Conservation (phyloP, 1,139 yeast genomes). For the Hansenula lynferdii region DNA sequence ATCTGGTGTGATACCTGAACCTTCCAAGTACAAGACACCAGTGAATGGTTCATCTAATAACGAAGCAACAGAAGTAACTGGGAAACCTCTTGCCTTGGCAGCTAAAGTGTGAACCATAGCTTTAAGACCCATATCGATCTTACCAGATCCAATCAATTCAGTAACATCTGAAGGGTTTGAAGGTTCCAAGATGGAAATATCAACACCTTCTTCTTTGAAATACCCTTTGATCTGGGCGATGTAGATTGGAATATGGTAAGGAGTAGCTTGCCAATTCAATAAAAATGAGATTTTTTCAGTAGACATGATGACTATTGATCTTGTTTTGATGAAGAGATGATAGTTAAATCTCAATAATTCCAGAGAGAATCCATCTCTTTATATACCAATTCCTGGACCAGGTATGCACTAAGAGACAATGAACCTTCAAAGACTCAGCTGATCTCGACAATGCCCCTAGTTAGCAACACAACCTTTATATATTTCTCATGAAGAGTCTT, state of each 20-base stretch:
- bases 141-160: constrained; percentile 52
- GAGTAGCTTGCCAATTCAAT: constrained; percentile 54
- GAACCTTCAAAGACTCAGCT: too few species aligned
- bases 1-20: constrained; percentile 46
- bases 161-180: constrained; percentile 57
- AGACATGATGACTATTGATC: constrained; percentile 23
- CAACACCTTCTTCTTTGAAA: constrained; percentile 46
- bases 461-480: too few species aligned
- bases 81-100: constrained; percentile 55
- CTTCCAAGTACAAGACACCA: constrained; percentile 48
- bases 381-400: neutral
- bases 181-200: constrained; percentile 50
- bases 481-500: too few species aligned
- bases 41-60: constrained; percentile 55
- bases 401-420: neutral
- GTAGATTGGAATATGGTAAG: constrained; percentile 52
- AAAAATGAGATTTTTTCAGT: constrained; percentile 47
- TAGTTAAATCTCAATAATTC: neutral
- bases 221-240: constrained; percentile 47
- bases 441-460: too few species aligned
- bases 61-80: constrained; percentile 53
- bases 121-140: constrained; percentile 54
- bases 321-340: neutral
- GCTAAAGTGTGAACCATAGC: constrained; percentile 61
- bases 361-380: neutral